These are phyloP conservation scores for Chrysoporthe deuterocubensis DNA, from an alignment of 2,329 filamentous ascomycete genomes.

Conservation along the genomic window DNA sequence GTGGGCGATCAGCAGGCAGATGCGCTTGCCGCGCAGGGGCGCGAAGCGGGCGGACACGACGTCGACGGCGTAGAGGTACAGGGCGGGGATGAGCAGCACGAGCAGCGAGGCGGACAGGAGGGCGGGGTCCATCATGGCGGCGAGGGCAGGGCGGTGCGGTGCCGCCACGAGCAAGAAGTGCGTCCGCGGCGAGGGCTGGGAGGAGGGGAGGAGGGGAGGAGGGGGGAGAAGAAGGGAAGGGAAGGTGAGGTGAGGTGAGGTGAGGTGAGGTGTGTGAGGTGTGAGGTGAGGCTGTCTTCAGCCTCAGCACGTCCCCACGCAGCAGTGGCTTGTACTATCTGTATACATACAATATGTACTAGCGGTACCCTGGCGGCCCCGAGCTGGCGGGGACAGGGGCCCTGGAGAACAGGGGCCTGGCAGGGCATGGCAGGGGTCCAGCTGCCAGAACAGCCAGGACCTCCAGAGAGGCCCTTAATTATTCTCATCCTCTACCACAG, in stretches of 20 bases:
- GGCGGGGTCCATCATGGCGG: slow-evolving; percentile 33
- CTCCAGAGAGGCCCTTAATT: not conserved
- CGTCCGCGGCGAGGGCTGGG: not conserved
- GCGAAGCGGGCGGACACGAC: slow-evolving; percentile 61
- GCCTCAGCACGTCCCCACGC: too few relatives aligned
- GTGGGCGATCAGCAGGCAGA: slow-evolving; percentile 92
- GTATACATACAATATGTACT: too few relatives aligned
- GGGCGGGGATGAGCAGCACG: slow-evolving; percentile 48
- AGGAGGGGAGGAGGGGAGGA: not conserved
- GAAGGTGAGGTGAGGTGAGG: not conserved
- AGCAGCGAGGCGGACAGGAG: slow-evolving; percentile 38
- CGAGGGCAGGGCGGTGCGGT: not conserved
- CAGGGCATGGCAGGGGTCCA: not conserved
- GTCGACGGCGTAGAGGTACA: slow-evolving; percentile 57
- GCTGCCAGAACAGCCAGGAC: not conserved
- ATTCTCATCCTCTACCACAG: too few relatives aligned
- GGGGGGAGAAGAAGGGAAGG: too few relatives aligned
- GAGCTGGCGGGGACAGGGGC: not conserved
- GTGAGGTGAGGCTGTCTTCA: too few relatives aligned
- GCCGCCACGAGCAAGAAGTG: not conserved
- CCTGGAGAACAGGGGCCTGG: not conserved
- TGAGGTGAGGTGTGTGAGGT: not conserved
- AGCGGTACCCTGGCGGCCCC: not conserved
- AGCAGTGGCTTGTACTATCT: not conserved
- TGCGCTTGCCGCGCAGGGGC: slow-evolving; percentile 74